Evolutionary conservation across 2,329 filamentous ascomycete species (phyloP).

Genomic region (Leptographium galeiforme): DNA sequence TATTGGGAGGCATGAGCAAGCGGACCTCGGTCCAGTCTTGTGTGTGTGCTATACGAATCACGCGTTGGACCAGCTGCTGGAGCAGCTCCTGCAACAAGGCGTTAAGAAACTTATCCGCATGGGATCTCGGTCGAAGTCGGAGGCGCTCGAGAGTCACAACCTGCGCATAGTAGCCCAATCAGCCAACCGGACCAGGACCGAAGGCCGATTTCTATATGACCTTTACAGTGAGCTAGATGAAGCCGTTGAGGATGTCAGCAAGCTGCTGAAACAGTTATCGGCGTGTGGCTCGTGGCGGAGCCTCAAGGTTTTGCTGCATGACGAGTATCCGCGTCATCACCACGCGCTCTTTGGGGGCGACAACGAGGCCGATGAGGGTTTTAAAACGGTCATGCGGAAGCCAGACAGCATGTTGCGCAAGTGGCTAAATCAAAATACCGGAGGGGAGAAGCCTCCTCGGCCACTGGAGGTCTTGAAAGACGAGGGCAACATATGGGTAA

Average conservation of each 20-base stretch:
- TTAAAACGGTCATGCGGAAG: conserved; percentile 9
- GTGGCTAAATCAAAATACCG: conserved; percentile 10
- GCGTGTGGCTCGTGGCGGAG: not conserved
- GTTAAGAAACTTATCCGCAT: conserved; percentile 46
- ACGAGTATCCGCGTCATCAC: conserved; percentile 13
- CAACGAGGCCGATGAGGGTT: conserved; percentile 14
- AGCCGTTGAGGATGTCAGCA: not conserved
- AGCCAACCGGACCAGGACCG: conserved; percentile 23
- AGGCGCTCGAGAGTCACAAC: conserved; percentile 34
- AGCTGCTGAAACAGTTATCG: not conserved
- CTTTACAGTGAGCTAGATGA: conserved; percentile 9
- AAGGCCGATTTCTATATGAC: conserved; percentile 20
- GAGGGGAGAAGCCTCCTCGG: not conserved
- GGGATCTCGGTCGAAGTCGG: conserved; percentile 43
- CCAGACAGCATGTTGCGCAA: conserved; percentile 9
- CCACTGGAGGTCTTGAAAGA: not conserved
- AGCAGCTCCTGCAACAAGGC: conserved; percentile 36
- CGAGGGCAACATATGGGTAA: not conserved
- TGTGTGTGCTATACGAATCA: conserved; percentile 36
- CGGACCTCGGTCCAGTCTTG: conserved; percentile 31
- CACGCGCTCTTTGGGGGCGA: not conserved
- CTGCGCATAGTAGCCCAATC: conserved; percentile 25
- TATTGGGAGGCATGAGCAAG: conserved; percentile 25
- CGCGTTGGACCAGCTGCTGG: conserved; percentile 42
- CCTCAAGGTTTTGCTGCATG: not conserved